phyloP scores from a whole-genome alignment of 176 grass and related monocot species.

The Sorghum bicolor region DNA sequence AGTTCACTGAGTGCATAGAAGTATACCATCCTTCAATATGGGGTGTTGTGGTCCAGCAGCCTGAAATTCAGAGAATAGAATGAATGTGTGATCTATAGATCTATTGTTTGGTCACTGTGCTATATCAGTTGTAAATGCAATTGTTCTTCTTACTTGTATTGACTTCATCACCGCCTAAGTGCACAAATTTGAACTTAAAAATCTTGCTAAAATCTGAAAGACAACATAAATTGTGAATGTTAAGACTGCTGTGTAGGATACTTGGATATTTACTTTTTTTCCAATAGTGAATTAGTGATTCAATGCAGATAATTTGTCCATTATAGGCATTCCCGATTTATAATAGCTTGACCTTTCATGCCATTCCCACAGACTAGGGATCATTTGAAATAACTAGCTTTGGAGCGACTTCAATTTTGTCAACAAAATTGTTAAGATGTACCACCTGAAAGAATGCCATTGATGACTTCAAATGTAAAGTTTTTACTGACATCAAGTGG shows the following conservation, averaged over 20 bases:
- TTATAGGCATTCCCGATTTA: not conserved
- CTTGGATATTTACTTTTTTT: constrained; percentile 24
- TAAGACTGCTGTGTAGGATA: constrained; percentile 7
- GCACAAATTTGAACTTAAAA: constrained; percentile 94
- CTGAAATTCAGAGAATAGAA: constrained; percentile 48
- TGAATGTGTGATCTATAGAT: constrained; percentile 16
- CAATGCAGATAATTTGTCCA: constrained; percentile 3
- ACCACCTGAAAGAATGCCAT: constrained; percentile 94
- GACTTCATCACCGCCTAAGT: constrained; percentile 94
- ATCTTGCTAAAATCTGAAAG: constrained; percentile 93
- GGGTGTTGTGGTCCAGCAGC: constrained; percentile 67
- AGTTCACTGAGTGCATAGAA: constrained; percentile 29
- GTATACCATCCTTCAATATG: constrained; percentile 67
- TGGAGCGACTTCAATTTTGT: constrained; percentile 9
- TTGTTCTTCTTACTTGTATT: constrained; percentile 65
- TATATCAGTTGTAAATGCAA: constrained; percentile 4
- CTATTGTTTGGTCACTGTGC: constrained; percentile 4
- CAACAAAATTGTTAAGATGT: constrained; percentile 2
- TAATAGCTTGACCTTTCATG: constrained; percentile 6
- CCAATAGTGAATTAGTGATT: not conserved
- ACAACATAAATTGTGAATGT: constrained; percentile 28
- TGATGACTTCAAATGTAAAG: constrained; percentile 80
- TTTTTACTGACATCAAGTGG: constrained; percentile 89
- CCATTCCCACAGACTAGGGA: not conserved
- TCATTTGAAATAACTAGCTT: constrained; percentile 26